Evolutionary conservation across 2,329 filamentous ascomycete species (phyloP).

Genomic region (Colletotrichum costaricense): DNA sequence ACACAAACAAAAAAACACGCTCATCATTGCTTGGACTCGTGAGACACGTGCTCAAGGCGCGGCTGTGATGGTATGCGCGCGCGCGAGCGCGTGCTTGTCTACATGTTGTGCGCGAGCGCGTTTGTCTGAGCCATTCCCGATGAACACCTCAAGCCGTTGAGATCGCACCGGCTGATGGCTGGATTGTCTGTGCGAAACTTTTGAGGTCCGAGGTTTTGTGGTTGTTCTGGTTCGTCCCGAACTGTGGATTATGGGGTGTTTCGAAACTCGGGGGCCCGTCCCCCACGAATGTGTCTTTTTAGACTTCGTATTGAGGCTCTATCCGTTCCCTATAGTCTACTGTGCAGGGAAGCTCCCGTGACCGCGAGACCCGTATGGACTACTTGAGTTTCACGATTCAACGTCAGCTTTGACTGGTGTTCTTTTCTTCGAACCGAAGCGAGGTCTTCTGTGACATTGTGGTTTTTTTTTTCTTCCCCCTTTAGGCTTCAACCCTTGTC

Average conservation of each 20-base stretch:
- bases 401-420: no score
- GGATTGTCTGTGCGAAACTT: conserved; percentile 20
- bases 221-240: background rate
- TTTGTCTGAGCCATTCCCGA: conserved; percentile 10
- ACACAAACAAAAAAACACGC: conserved; percentile 20
- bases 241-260: background rate
- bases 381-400: background rate
- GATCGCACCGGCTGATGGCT: background rate
- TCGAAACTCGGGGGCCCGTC: background rate
- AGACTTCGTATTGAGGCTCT: background rate
- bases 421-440: no score
- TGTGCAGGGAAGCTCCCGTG: no score
- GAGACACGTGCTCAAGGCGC: conserved; percentile 13
- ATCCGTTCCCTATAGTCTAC: no score
- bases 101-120: background rate
- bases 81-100: conserved; percentile 17
- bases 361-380: background rate
- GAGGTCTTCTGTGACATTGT: background rate
- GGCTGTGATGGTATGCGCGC: conserved; percentile 1
- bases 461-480: no score
- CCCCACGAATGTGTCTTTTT: background rate
- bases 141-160: conserved; percentile 1
- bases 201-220: conserved; percentile 5
- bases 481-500: no score
- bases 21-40: background rate